Conservation (phyloP, 2,329 filamentous ascomycete genomes). For the Fusarium miscanthi region DNA sequence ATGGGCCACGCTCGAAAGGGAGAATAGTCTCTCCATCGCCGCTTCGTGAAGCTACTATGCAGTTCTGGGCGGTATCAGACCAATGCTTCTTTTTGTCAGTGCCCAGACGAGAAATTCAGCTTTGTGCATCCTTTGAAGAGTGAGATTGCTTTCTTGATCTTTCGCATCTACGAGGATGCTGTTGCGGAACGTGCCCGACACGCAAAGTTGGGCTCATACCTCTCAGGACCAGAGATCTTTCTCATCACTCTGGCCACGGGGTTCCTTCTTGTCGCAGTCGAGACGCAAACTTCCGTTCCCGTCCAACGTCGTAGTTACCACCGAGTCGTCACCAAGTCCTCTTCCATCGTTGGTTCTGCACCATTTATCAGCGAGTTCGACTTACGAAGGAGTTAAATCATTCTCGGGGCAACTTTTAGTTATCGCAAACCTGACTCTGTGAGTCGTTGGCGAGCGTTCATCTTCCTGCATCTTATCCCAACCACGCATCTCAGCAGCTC, state of each 20-base stretch:
- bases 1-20: fast-evolving
- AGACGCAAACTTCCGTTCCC: background rate
- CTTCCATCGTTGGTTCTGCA: too few species aligned
- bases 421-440: background rate
- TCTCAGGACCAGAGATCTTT: fast-evolving
- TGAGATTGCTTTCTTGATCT: background rate
- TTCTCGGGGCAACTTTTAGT: too few species aligned
- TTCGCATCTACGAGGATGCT: background rate
- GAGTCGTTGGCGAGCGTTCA: background rate
- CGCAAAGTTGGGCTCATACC: background rate
- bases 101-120: fast-evolving
- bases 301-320: background rate
- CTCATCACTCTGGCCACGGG: background rate
- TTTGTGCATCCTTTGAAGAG: too few species aligned
- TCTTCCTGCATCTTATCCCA: background rate
- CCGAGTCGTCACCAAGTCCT: background rate
- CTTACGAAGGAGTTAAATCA: background rate
- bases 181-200: background rate
- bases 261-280: background rate
- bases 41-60: fast-evolving
- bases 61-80: fast-evolving
- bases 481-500: background rate
- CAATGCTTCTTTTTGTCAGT: fast-evolving
- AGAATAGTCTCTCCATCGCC: fast-evolving
- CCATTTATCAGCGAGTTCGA: fast-evolving